Base-by-base conservation (phyloP, 177 flowering plant genomes). In the Tripterygium wilfordii region DNA sequence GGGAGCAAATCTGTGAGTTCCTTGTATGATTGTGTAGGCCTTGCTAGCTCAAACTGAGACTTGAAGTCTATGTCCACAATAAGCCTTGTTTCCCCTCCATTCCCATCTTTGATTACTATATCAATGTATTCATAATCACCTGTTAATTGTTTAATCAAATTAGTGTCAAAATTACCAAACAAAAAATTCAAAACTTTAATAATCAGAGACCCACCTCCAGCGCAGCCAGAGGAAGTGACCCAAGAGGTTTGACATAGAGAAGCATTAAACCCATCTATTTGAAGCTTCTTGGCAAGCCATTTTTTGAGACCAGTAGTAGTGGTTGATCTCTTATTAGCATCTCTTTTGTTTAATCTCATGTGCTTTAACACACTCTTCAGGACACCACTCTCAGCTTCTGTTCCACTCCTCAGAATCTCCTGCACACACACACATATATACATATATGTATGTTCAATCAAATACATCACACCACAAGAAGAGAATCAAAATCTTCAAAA, bases 81-180 rank as follows among this genome's bases (percentile, higher is more conserved):
- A 26, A 71, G 40, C 48, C 84, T 74, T 26, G 16, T 10, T 56
- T 57, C 15, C 8, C 25, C 44, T 24, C 53, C 64, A 36, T 43
- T 37, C 14, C 38, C 50, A n/a, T 49, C 63, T 20, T 22, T 31
- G 41, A 60, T 38, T 31, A 51, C 27, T 2, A 80, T 45, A 5
- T 78, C 84, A 39, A 82, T 70, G 65, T 70, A 82, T 27, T 82
- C 84, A 61, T 78, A 78, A 23, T 62, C 76, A 33, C 82, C 88
- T 74, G 71, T 49, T 30, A 4, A 18, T 24, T 19, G 28, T 2
- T 3, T 2, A 20, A 21, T 5, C 22, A 29, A 13, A 32, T 2
- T 22, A 17, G 2, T 19, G 14, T 1, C 5, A 3, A 33, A 5
- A 10, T 30, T 33, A 29, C 7, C n/a, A 22, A 35, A 1, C 39